phyloP scores from a whole-genome alignment of 805 yeast genomes.

The Sungouiozyma intestinalis region DNA sequence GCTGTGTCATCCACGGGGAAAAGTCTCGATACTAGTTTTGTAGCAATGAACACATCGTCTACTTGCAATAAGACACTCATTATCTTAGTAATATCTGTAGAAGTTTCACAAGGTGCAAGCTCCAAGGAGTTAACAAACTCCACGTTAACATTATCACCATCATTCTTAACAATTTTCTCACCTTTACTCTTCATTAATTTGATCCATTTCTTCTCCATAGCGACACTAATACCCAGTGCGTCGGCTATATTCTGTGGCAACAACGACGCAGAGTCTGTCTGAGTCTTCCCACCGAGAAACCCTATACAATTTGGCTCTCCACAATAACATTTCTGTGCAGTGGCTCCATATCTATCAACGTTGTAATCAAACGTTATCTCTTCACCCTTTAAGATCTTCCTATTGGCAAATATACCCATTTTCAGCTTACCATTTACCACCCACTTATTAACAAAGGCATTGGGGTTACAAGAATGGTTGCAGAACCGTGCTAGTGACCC shows the following conservation, averaged over 20 bases:
- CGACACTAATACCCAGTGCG: conserved; percentile 67
- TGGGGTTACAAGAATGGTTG: conserved; percentile 92
- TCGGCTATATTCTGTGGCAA: conserved; percentile 77
- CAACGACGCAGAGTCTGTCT: conserved; percentile 79
- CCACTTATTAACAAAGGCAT: conserved; percentile 95
- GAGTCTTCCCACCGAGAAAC: conserved; percentile 92
- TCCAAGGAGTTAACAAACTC: conserved; percentile 54
- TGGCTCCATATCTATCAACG: conserved; percentile 93
- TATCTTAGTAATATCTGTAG: conserved; percentile 61
- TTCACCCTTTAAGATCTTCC: conserved; percentile 64
- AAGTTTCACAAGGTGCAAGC: conserved; percentile 36
- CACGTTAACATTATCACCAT: conserved; percentile 46
- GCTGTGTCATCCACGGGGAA: conserved; percentile 33
- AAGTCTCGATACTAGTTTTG: conserved; percentile 57
- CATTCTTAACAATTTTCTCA: conserved; percentile 35
- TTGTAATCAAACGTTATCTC: conserved; percentile 79
- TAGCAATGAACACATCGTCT: conserved; percentile 54
- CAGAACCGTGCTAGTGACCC: conserved; percentile 88
- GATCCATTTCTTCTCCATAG: conserved; percentile 64
- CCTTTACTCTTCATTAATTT: conserved; percentile 43
- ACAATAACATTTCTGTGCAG: conserved; percentile 88
- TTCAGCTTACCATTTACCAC: conserved; percentile 80
- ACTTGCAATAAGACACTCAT: conserved; percentile 74
- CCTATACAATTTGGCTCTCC: conserved; percentile 90
- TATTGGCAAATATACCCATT: conserved; percentile 91